phyloP scores from a whole-genome alignment of 2,329 filamentous ascomycete species.

The Trichoderma harzianum region DNA sequence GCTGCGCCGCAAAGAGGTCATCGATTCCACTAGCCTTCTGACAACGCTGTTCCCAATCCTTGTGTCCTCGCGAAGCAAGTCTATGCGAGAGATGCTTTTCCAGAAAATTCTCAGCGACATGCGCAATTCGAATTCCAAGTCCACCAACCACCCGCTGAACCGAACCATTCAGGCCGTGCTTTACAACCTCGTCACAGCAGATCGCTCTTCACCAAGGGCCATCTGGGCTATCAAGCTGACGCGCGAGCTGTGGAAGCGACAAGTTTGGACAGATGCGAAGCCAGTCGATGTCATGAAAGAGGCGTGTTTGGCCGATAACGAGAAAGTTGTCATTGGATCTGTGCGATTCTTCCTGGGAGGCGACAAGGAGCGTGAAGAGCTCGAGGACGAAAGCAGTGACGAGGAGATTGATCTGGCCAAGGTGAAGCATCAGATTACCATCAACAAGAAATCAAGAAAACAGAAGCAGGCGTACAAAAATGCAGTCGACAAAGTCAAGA shows the following conservation, averaged over 20 bases:
- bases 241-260: slow-evolving; percentile 91
- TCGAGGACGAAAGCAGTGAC: slow-evolving; percentile 83
- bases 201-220: slow-evolving; percentile 78
- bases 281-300: slow-evolving; percentile 99
- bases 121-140: slow-evolving; percentile 79
- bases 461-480: slow-evolving; percentile 73
- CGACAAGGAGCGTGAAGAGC: slow-evolving; percentile 91
- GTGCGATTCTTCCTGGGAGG: slow-evolving; percentile 94
- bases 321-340: slow-evolving; percentile 85
- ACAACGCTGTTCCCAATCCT: slow-evolving; percentile 94
- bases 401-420: slow-evolving; percentile 76
- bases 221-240: slow-evolving; percentile 97
- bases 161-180: slow-evolving; percentile 89
- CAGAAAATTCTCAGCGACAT: slow-evolving; percentile 89
- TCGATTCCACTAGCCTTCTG: slow-evolving; percentile 78
- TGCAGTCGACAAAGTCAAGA: slow-evolving; percentile 78
- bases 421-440: slow-evolving; percentile 77
- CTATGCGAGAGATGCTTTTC: slow-evolving; percentile 77
- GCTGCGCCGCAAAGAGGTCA: slow-evolving; percentile 83
- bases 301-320: slow-evolving; percentile 81
- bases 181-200: slow-evolving; percentile 84
- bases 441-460: slow-evolving; percentile 97
- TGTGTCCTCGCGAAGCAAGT: slow-evolving; percentile 87
- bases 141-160: slow-evolving; percentile 89
- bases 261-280: slow-evolving; percentile 92